Evolutionary conservation across 805 yeast genomes (phyloP).

Genomic region (Starmerella potacharoeniae): DNA sequence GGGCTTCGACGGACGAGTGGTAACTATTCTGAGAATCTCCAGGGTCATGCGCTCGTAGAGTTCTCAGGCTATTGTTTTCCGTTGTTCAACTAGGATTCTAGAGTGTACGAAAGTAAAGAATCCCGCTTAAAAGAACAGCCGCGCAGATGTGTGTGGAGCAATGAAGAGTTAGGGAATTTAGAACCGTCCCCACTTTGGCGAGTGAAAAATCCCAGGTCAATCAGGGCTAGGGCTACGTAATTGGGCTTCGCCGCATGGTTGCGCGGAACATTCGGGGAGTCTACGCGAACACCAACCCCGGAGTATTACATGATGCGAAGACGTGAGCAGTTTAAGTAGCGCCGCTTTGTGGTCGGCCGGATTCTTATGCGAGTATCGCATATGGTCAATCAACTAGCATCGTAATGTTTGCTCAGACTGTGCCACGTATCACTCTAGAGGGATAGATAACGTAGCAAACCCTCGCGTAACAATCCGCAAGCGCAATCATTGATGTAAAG

Average conservation of each 20-base stretch:
- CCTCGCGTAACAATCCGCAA: no score
- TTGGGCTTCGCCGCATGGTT: neutral
- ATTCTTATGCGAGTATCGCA: no score
- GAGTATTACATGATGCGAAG: no score
- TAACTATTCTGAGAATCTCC: conserved; percentile 17
- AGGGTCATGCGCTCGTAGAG: conserved; percentile 14
- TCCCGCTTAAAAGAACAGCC: neutral
- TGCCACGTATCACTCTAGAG: no score
- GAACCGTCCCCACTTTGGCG: neutral
- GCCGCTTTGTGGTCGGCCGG: no score
- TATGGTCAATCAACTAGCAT: no score
- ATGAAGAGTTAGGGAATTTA: neutral
- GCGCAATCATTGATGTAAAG: no score
- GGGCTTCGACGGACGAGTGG: conserved; percentile 20
- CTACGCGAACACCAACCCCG: neutral
- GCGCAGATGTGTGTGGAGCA: neutral
- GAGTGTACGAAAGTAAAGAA: neutral
- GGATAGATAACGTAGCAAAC: no score
- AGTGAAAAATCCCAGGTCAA: neutral
- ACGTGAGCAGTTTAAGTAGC: no score
- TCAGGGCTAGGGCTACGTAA: neutral
- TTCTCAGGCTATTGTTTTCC: neutral
- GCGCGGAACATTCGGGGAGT: neutral
- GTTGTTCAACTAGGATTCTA: neutral
- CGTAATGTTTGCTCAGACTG: no score